Percentiles rank a stretch among this genome's conserved stretches.
Evolutionary conservation across 148 eudicot species (phyloP).

Genomic region (Suaeda aralocaspica): DNA sequence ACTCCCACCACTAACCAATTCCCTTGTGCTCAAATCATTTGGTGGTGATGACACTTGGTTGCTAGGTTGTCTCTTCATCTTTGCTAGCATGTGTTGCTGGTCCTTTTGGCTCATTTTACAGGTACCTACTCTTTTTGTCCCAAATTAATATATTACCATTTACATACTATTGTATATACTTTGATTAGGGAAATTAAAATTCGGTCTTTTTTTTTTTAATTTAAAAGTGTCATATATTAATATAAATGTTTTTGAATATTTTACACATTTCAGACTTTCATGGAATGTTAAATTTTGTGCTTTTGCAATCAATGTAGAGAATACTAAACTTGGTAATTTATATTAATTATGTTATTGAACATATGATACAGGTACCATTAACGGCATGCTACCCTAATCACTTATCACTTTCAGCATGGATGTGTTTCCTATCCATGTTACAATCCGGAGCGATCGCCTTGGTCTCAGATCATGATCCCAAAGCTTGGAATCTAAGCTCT

Average conservation of each 20-base stretch:
- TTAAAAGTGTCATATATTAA: too few relatives aligned
- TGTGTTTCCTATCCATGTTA: conserved; percentile 54
- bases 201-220: too few relatives aligned
- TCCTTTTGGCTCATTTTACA: conserved; percentile 80
- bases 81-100: conserved; percentile 61
- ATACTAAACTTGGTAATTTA: too few relatives aligned
- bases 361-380: conserved; percentile 55
- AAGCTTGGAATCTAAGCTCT: conserved; percentile 58
- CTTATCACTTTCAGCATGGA: conserved; percentile 67
- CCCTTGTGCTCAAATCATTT: conserved; percentile 21
- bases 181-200: too few relatives aligned
- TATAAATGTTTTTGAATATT: too few relatives aligned
- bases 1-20: conserved; percentile 24
- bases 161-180: too few relatives aligned
- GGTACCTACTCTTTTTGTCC: conserved; percentile 36
- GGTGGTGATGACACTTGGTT: conserved; percentile 48
- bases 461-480: conserved; percentile 38
- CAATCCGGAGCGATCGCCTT: conserved; percentile 53
- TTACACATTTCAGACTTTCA: too few relatives aligned
- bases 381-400: conserved; percentile 49
- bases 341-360: too few relatives aligned
- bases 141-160: too few relatives aligned
- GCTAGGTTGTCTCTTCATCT: conserved; percentile 59
- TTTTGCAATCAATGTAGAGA: too few relatives aligned
- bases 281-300: too few relatives aligned